Conservation (phyloP, 2,329 filamentous ascomycete genomes). For the Didymella pinodella region DNA sequence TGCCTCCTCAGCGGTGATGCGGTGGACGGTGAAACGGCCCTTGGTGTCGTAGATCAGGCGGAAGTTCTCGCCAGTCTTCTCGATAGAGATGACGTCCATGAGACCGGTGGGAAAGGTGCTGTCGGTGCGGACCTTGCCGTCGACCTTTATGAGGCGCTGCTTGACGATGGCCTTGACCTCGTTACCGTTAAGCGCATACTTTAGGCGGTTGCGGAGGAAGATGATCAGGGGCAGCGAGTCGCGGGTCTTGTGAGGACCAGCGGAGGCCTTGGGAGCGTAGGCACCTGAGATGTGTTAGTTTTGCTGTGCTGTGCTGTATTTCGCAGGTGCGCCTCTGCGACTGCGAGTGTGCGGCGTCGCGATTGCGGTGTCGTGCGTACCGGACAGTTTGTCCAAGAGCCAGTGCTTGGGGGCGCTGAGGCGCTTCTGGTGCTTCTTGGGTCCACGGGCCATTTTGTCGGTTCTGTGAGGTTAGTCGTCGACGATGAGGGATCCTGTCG, state of each 20-base stretch:
- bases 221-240: conserved; percentile 99
- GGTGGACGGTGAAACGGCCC: conserved; percentile 99
- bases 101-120: conserved; percentile 95
- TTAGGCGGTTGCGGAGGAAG: conserved; percentile 81
- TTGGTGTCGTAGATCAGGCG: conserved; percentile 99
- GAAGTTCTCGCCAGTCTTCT: conserved; percentile 99
- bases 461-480: conserved; percentile 50
- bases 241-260: conserved; percentile 98
- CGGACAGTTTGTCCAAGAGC: conserved; percentile 99
- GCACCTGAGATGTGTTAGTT: conserved; percentile 48
- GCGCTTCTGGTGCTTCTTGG: conserved; percentile 99
- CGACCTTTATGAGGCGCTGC: conserved; percentile 99
- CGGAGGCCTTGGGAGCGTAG: conserved; percentile 71
- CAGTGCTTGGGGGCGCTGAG: conserved; percentile 98
- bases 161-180: conserved; percentile 98
- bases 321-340: conserved; percentile 11
- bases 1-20: conserved; percentile 97
- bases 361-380: conserved; percentile 63
- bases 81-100: conserved; percentile 99
- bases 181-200: conserved; percentile 99
- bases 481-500: conserved; percentile 44
- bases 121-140: conserved; percentile 99
- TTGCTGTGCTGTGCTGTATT: conserved; percentile 11
- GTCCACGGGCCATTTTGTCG: conserved; percentile 71
- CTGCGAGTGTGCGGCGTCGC: conserved; percentile 12